phyloP scores from a whole-genome alignment of 2,329 filamentous ascomycete genomes.

The Aureobasidium sp. region DNA sequence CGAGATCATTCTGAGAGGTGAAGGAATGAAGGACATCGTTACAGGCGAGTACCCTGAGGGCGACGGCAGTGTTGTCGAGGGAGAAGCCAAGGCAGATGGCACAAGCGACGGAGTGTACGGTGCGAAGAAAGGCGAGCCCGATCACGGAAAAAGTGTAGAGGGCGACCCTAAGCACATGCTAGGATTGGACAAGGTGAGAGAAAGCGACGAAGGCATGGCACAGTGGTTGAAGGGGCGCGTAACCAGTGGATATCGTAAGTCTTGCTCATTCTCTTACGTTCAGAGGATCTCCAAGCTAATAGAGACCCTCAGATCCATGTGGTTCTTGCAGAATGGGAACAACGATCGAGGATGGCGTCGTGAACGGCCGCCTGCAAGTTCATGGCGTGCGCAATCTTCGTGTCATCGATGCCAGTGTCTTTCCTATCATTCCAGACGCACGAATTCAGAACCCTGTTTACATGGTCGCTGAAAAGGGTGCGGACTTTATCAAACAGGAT shows the following conservation, averaged over 20 bases:
- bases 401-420: slow-evolving; percentile 26
- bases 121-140: neutral
- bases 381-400: slow-evolving; percentile 24
- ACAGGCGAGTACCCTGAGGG: slow-evolving; percentile 45
- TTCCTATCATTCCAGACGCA: slow-evolving; percentile 38
- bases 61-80: neutral
- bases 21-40: slow-evolving; percentile 51
- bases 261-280: neutral
- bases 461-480: slow-evolving; percentile 51
- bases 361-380: slow-evolving; percentile 24
- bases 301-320: slow-evolving; percentile 16
- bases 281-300: neutral
- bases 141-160: neutral
- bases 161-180: neutral
- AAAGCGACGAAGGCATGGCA: slow-evolving; percentile 52
- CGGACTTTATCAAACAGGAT: slow-evolving; percentile 41
- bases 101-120: neutral
- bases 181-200: slow-evolving; percentile 29
- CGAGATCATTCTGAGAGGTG: slow-evolving; percentile 52
- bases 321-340: slow-evolving; percentile 31
- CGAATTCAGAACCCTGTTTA: slow-evolving; percentile 57
- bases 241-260: slow-evolving; percentile 7
- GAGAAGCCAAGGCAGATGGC: neutral
- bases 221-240: slow-evolving; percentile 47
- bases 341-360: slow-evolving; percentile 25